Evolutionary conservation across 306 rosid species (phyloP).

Genomic region (Cicer judaicum): DNA sequence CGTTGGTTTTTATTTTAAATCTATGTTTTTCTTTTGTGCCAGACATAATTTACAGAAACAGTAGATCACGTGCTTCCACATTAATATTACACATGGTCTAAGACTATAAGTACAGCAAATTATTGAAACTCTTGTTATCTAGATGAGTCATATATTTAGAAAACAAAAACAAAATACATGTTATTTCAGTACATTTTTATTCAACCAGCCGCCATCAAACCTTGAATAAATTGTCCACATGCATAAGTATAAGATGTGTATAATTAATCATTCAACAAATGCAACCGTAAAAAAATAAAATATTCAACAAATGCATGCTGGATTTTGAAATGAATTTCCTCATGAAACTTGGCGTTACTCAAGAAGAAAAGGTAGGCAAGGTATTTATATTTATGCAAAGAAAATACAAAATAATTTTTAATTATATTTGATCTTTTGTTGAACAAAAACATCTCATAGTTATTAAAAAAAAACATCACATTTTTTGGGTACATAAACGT

Average conservation of each 20-base stretch:
- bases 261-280: slow-evolving; percentile 42
- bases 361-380: background rate
- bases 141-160: slow-evolving; percentile 7
- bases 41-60: background rate
- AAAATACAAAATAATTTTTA: slow-evolving; percentile 12
- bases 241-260: slow-evolving; percentile 26
- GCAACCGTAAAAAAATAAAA: background rate
- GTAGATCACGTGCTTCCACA: slow-evolving; percentile 22
- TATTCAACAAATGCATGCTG: slow-evolving; percentile 47
- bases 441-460: background rate
- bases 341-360: slow-evolving; percentile 9
- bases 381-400: background rate
- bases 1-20: too few species aligned
- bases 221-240: slow-evolving; percentile 44
- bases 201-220: slow-evolving; percentile 48
- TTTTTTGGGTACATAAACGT: slow-evolving; percentile 8
- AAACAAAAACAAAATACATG: background rate
- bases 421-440: slow-evolving; percentile 14
- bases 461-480: background rate
- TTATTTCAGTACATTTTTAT: slow-evolving; percentile 25
- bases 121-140: slow-evolving; percentile 9
- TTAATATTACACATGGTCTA: background rate
- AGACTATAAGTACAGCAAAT: slow-evolving; percentile 12
- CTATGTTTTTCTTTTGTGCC: too few species aligned
- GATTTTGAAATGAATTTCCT: slow-evolving; percentile 16